Percentiles rank a stretch among this genome's conserved stretches.
Conservation (phyloP, 768 basidiomycete species). For the Amanita molliuscula region DNA sequence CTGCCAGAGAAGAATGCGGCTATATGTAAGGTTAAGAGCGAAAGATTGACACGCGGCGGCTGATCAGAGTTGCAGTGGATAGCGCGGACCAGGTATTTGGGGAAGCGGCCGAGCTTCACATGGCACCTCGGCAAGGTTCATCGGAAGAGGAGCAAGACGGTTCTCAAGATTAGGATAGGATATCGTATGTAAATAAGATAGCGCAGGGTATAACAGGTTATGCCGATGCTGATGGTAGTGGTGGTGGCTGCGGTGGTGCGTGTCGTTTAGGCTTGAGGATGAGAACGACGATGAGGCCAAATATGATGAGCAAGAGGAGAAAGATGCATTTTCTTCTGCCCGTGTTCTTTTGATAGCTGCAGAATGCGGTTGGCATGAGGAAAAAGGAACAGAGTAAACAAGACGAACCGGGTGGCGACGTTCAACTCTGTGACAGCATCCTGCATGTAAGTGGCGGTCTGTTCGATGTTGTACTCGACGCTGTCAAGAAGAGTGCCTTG, state of each 20-base stretch:
- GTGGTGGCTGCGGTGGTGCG: conserved; percentile 18
- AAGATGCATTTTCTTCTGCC: conserved; percentile 92
- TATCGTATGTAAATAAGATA: conserved; percentile 1
- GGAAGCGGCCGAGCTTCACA: conserved; percentile 25
- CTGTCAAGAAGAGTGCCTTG: conserved; percentile 96
- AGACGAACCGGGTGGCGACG: conserved; percentile 59
- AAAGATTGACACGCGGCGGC: not conserved
- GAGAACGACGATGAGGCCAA: conserved; percentile 78
- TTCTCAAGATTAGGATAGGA: not conserved
- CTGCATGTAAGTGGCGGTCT: conserved; percentile 70
- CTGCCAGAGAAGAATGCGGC: conserved; percentile 43
- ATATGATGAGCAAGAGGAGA: conserved; percentile 80
- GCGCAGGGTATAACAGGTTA: not conserved
- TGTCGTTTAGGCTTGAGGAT: conserved; percentile 84
- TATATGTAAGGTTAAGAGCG: conserved; percentile 25
- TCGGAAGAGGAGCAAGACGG: conserved; percentile 8
- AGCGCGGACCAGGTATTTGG: conserved; percentile 35
- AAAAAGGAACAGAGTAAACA: conserved; percentile 6
- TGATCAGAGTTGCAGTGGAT: conserved; percentile 19
- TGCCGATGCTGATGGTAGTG: conserved; percentile 12
- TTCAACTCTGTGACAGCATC: conserved; percentile 82
- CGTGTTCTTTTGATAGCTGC: conserved; percentile 88
- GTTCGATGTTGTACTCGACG: conserved; percentile 95
- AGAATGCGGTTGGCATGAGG: conserved; percentile 5
- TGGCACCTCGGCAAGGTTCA: conserved; percentile 23